Base-by-base conservation (phyloP, 2,329 filamentous ascomycete genomes). In the Arthrinium phaeospermum region DNA sequence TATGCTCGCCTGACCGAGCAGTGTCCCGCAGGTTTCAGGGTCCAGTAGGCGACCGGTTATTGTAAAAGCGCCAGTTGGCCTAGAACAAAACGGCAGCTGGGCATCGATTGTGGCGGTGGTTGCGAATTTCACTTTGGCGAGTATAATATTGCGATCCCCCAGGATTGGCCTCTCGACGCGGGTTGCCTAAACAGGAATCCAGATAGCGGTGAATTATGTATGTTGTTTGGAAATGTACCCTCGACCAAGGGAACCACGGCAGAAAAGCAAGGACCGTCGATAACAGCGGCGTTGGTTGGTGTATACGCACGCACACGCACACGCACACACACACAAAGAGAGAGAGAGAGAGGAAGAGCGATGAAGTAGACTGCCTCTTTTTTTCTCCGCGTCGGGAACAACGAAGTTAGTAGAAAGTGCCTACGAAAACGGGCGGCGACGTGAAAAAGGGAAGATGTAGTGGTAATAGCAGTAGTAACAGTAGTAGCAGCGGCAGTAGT, bases 181-280 rank as follows among this genome's bases (percentile, higher is more conserved):
- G 75, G 73, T 76, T 79, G 74, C 75, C 73, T 75, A 77, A 78
- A 77, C 71, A 73, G 75, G 76, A 78, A 79, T 74, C 74, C 74
- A 72, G 74, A 76, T 49, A 27, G 71, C 67, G 67, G 44, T 64
- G 57, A 64, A 64, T 64, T 64, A 64, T 64, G 57, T 41, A 41
- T 64, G 30, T n/a, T 64, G 30, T n/a, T 64, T 64, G 30, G 34
- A 41, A 41, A 64, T 41, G 57, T 24, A 64, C 57, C 8, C 57
- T 41, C 22, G 34, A 14, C 57, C 57, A 41, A n/a, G 41, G 57
- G 19, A n/a, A 64, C 16, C 57, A 24, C 57, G 57, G 57, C 57
- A 64, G 57, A 41, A 64, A 41, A 41, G 57, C 57, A 64, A 41
- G 57, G 34, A 64, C 57, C 30, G 57, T 64, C 34, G 57, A 41